A percentile compares a stretch with the other conserved stretches of the same genome.
phyloP scores from a whole-genome alignment of 768 basidiomycete species.

The Hypholoma sublateritium region DNA sequence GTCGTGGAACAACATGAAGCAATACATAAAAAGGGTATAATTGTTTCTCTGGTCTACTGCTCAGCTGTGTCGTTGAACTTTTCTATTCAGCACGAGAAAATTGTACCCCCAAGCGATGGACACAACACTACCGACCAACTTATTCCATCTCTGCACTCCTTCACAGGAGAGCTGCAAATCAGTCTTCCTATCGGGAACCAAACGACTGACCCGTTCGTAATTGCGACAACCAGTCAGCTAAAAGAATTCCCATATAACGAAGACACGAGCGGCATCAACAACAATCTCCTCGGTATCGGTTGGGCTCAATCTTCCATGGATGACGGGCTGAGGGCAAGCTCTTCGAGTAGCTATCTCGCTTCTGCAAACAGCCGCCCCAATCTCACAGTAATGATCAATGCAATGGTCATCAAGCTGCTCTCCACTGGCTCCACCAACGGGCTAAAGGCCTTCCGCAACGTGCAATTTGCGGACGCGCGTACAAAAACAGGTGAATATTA shows the following conservation, averaged over 20 bases:
- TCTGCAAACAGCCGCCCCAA: conserved; percentile 2
- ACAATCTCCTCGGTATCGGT: conserved; percentile 31
- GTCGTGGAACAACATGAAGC: conserved; percentile 33
- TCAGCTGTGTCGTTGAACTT: not conserved
- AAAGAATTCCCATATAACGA: conserved; percentile 33
- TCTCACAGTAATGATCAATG: conserved; percentile 3
- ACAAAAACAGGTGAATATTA: not conserved
- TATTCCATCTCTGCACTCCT: conserved; percentile 36
- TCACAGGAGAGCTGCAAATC: conserved; percentile 28
- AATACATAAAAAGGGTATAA: conserved; percentile 29
- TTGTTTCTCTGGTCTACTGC: not conserved
- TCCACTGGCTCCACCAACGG: not conserved
- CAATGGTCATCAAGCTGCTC: conserved; percentile 1
- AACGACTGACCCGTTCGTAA: conserved; percentile 31
- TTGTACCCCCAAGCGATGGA: conserved; percentile 35
- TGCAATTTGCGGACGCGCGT: conserved; percentile 1
- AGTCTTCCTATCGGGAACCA: conserved; percentile 30
- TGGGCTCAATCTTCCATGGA: conserved; percentile 25
- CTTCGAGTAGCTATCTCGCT: conserved; percentile 2
- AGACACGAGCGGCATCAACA: conserved; percentile 31
- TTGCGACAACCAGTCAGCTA: conserved; percentile 35
- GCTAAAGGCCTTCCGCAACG: not conserved
- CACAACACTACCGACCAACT: conserved; percentile 38
- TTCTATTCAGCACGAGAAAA: conserved; percentile 32
- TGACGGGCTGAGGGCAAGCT: not conserved